phyloP scores from a whole-genome alignment of 139 green algal species.

The Chlamydomonas sp. region DNA sequence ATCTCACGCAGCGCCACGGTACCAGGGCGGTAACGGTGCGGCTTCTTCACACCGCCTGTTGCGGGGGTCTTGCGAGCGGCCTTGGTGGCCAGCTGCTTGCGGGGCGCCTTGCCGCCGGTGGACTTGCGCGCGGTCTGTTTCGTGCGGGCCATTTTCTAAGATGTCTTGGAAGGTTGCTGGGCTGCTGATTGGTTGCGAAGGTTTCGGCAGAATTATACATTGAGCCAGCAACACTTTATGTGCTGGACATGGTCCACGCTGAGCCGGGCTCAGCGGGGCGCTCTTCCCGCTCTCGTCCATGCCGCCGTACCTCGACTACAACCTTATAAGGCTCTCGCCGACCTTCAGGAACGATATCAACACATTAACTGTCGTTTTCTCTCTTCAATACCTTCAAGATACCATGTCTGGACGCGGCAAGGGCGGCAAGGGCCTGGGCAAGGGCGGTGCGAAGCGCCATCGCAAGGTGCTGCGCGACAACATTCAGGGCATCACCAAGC shows the following conservation, averaged over 20 bases:
- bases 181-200: too few species aligned
- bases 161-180: too few species aligned
- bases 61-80: slow-evolving; percentile 86
- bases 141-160: slow-evolving; percentile 85
- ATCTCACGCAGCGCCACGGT: slow-evolving; percentile 93
- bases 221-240: too few species aligned
- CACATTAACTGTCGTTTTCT: too few species aligned
- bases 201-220: too few species aligned
- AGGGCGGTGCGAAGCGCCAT: slow-evolving; percentile 91
- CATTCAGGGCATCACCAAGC: slow-evolving; percentile 90
- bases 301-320: too few species aligned
- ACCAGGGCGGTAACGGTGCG: neutral
- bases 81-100: slow-evolving; percentile 95
- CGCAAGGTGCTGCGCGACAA: slow-evolving; percentile 90
- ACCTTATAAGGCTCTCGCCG: too few species aligned
- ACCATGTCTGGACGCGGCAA: slow-evolving; percentile 73
- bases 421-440: slow-evolving; percentile 92
- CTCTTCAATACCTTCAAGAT: too few species aligned
- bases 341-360: too few species aligned
- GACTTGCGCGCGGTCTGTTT: slow-evolving; percentile 96
- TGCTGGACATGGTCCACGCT: too few species aligned
- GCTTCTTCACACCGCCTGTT: slow-evolving; percentile 92
- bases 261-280: too few species aligned
- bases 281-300: too few species aligned
- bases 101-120: slow-evolving; percentile 87